Evolutionary conservation across 345 rosid species (phyloP).

Genomic region (Erodium maritimum): DNA sequence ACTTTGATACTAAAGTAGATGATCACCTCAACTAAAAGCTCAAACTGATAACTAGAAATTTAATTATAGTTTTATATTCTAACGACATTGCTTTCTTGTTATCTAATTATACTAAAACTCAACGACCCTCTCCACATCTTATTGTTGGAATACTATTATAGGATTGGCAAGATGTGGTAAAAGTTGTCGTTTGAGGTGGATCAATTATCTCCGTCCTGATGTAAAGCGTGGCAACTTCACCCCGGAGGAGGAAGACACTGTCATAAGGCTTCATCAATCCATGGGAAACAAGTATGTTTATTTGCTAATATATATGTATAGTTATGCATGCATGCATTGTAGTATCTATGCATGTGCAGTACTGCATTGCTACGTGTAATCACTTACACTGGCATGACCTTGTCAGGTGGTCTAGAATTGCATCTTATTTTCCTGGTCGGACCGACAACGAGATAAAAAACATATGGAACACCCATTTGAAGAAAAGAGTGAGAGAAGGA

Average conservation of each 20-base stretch:
- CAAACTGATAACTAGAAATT: too few relatives aligned
- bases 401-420: constrained; percentile 86
- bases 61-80: too few relatives aligned
- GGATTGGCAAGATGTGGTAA: constrained; percentile 82
- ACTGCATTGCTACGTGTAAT: not conserved
- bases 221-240: constrained; percentile 75
- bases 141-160: constrained; percentile 11
- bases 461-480: constrained; percentile 78
- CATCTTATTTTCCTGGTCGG: constrained; percentile 67
- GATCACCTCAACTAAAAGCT: too few relatives aligned
- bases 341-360: not conserved
- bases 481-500: constrained; percentile 31
- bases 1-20: too few relatives aligned
- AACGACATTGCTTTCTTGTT: too few relatives aligned
- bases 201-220: constrained; percentile 81
- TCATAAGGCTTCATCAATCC: constrained; percentile 43
- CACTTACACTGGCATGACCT: not conserved
- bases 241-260: constrained; percentile 52
- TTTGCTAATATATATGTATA: not conserved
- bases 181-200: constrained; percentile 86
- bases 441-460: constrained; percentile 94
- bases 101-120: too few relatives aligned
- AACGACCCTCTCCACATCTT: too few relatives aligned
- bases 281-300: constrained; percentile 67
- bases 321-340: too few relatives aligned